Percentiles rank a stretch among this genome's conserved stretches.
phyloP scores from a whole-genome alignment of 1,284 basidiomycete species.

The Cutaneotrichosporon curvatum region DNA sequence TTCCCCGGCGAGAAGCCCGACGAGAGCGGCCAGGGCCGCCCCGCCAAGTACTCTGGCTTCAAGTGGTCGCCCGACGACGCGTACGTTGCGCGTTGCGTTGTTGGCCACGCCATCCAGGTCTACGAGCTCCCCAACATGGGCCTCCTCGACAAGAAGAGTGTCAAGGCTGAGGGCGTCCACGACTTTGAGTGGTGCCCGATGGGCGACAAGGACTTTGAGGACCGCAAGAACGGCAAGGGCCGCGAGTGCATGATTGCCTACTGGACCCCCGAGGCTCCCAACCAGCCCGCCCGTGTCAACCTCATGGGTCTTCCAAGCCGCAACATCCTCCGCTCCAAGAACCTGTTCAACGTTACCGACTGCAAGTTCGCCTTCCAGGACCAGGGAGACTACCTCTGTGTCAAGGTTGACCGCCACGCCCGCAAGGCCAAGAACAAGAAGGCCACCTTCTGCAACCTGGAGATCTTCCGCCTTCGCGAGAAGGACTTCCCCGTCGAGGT shows the following conservation, averaged over 20 bases:
- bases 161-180: conserved; percentile 96
- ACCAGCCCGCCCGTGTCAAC: conserved; percentile 95
- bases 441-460: conserved; percentile 96
- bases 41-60: conserved; percentile 73
- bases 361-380: conserved; percentile 99
- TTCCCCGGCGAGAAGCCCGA: conserved; percentile 60
- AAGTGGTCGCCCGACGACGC: conserved; percentile 99
- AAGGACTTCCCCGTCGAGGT: conserved; percentile 98
- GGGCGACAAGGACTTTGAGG: conserved; percentile 79
- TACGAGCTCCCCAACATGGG: conserved; percentile 94
- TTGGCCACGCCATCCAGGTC: conserved; percentile 88
- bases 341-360: conserved; percentile 96
- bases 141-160: conserved; percentile 90
- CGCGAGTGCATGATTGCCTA: conserved; percentile 90
- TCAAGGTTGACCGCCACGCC: conserved; percentile 92
- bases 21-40: conserved; percentile 48
- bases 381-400: conserved; percentile 96
- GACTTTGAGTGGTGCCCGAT: conserved; percentile 99
- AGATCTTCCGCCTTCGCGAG: conserved; percentile 95
- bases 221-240: conserved; percentile 53
- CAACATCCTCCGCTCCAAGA: conserved; percentile 83
- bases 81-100: conserved; percentile 81
- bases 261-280: conserved; percentile 94
- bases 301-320: conserved; percentile 84
- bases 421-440: conserved; percentile 89